A percentile compares a stretch with the other conserved stretches of the same genome.
These are phyloP conservation scores for Lenwebbia sp. DNA, from an alignment of 345 rosid species.

Conservation along the genomic window DNA sequence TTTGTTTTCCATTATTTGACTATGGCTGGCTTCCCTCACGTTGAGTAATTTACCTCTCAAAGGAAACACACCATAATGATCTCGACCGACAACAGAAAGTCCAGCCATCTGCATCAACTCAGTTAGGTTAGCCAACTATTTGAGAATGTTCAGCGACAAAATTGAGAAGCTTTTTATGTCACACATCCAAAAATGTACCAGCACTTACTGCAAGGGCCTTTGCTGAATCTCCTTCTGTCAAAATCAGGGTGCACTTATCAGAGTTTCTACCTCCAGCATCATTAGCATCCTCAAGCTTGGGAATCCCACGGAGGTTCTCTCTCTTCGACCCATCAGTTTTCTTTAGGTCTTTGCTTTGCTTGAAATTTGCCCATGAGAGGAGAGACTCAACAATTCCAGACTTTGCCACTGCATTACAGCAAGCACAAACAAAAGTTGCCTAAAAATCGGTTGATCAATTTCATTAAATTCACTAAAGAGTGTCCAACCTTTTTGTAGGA, in stretches of 20 bases:
- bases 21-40: constrained; percentile 85
- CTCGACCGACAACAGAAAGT: constrained; percentile 45
- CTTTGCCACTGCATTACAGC: constrained; percentile 48
- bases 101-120: constrained; percentile 64
- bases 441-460: neutral
- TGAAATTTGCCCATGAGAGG: constrained; percentile 86
- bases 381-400: constrained; percentile 72
- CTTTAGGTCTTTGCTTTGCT: constrained; percentile 79
- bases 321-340: constrained; percentile 82
- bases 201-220: constrained; percentile 84
- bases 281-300: constrained; percentile 90
- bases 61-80: constrained; percentile 79
- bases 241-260: constrained; percentile 65
- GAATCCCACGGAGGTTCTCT: constrained; percentile 42
- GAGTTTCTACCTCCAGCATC: constrained; percentile 86
- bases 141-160: neutral
- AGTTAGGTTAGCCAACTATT: neutral
- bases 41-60: constrained; percentile 86
- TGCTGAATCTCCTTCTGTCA: constrained; percentile 99
- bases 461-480: neutral
- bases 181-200: neutral
- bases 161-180: neutral
- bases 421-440: neutral
- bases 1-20: constrained; percentile 71
- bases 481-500: constrained; percentile 65